Evolutionary conservation across 371 early-diverging fungal genomes (phyloP).

Genomic region (Syncephalastrum contaminatum): DNA sequence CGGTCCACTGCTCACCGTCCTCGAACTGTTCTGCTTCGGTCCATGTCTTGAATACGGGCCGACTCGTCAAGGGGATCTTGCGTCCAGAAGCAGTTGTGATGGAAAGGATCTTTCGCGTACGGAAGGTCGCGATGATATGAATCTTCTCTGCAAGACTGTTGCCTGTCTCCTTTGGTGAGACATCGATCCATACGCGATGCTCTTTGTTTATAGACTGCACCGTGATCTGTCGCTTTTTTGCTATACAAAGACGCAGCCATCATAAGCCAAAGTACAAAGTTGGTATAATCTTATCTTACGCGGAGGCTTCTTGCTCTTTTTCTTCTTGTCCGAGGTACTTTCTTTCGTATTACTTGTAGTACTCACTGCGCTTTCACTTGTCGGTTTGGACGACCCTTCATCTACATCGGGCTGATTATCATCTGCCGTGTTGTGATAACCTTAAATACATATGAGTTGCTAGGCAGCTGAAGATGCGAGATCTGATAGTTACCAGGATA

Average conservation of each 20-base stretch:
- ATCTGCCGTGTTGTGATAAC: too few species aligned
- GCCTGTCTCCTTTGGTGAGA: constrained; percentile 48
- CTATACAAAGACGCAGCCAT: constrained; percentile 1
- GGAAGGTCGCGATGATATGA: constrained; percentile 44
- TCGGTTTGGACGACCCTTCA: neutral
- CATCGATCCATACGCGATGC: constrained; percentile 47
- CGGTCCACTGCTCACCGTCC: constrained; percentile 47
- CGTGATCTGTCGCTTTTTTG: constrained; percentile 37
- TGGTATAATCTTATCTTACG: too few species aligned
- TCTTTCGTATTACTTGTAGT: neutral
- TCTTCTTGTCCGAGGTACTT: neutral
- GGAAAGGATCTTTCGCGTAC: constrained; percentile 39
- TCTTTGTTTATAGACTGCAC: constrained; percentile 46
- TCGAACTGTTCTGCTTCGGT: constrained; percentile 36
- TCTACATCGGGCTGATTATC: too few species aligned
- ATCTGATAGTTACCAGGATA: neutral
- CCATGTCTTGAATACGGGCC: constrained; percentile 37
- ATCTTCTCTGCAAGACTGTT: constrained; percentile 44
- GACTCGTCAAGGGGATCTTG: constrained; percentile 31
- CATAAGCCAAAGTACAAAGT: neutral
- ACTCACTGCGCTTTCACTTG: neutral
- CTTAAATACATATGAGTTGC: too few species aligned
- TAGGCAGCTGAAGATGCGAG: too few species aligned
- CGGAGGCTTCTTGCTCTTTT: neutral
- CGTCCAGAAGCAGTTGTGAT: constrained; percentile 43